Percentiles rank a stretch among this genome's conserved stretches.
These are phyloP conservation scores for Cyclocybe cylindracea DNA, from an alignment of 768 basidiomycete genomes.

Conservation along the genomic window DNA sequence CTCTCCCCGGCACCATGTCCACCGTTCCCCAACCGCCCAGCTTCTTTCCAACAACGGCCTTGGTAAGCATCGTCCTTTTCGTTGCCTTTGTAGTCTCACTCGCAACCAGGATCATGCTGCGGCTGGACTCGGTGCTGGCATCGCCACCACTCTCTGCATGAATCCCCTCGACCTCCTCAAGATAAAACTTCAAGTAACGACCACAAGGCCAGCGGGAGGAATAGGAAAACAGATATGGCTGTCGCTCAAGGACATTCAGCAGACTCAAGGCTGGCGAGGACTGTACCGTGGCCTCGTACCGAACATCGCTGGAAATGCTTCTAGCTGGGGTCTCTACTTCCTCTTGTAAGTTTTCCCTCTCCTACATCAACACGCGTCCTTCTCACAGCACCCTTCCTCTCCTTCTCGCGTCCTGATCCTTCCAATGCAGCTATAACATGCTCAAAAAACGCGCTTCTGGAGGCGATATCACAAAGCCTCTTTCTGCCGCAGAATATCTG, in stretches of 20 bases:
- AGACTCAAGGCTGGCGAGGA: slow-evolving; percentile 76
- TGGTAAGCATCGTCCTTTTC: slow-evolving; percentile 31
- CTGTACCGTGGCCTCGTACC: slow-evolving; percentile 89
- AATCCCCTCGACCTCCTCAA: slow-evolving; percentile 97
- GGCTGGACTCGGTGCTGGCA: slow-evolving; percentile 91
- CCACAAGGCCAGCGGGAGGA: slow-evolving; percentile 57
- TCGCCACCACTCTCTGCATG: slow-evolving; percentile 92
- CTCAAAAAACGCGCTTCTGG: slow-evolving; percentile 80
- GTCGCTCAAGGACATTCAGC: slow-evolving; percentile 72
- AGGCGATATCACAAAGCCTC: slow-evolving; percentile 60
- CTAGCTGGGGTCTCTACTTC: slow-evolving; percentile 98
- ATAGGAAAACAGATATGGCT: slow-evolving; percentile 76
- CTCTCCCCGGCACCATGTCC: slow-evolving; percentile 8
- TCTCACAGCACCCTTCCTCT: too few species aligned
- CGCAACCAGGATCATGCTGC: slow-evolving; percentile 84
- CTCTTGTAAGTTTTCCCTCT: slow-evolving; percentile 71
- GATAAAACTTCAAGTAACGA: slow-evolving; percentile 89
- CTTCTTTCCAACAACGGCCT: slow-evolving; percentile 51
- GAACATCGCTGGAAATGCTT: slow-evolving; percentile 93
- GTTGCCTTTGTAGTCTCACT: background rate
- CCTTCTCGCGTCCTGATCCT: too few species aligned
- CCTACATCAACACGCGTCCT: too few species aligned
- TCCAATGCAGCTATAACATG: slow-evolving; percentile 77
- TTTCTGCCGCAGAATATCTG: slow-evolving; percentile 81
- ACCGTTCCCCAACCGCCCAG: slow-evolving; percentile 41